Conservation (phyloP, 1,284 basidiomycete species). For the Schizopora paradoxa region DNA sequence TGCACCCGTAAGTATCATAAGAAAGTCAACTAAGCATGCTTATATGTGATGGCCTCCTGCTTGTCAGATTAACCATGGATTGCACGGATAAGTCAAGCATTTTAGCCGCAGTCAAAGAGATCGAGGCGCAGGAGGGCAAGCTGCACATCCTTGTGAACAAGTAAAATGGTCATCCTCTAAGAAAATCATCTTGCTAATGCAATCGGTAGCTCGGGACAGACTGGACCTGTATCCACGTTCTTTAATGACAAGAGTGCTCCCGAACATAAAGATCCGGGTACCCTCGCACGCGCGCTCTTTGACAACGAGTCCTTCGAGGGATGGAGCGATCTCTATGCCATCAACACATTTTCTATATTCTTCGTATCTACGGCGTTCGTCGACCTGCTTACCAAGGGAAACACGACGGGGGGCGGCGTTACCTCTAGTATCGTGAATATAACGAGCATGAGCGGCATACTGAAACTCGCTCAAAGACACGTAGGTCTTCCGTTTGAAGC, state of each 20-base stretch:
- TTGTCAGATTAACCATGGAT: constrained; percentile 58
- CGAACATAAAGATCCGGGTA: constrained; percentile 54
- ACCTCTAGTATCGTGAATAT: constrained; percentile 69
- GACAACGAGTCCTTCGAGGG: constrained; percentile 55
- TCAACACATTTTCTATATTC: constrained; percentile 69
- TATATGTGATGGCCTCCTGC: background rate
- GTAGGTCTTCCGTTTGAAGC: constrained; percentile 35
- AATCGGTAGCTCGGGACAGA: constrained; percentile 58
- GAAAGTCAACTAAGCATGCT: background rate
- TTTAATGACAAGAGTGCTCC: constrained; percentile 50
- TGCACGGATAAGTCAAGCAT: constrained; percentile 68
- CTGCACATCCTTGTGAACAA: constrained; percentile 79
- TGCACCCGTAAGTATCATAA: constrained; percentile 9
- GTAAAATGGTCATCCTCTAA: constrained; percentile 34
- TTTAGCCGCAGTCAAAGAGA: constrained; percentile 42
- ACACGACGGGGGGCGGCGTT: constrained; percentile 48
- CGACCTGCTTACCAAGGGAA: constrained; percentile 66
- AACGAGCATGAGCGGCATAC: constrained; percentile 67
- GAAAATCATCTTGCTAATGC: background rate
- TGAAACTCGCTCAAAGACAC: constrained; percentile 68
- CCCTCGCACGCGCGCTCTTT: constrained; percentile 61
- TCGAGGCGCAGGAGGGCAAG: constrained; percentile 59
- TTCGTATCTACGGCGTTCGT: constrained; percentile 73
- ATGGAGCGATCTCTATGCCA: constrained; percentile 55
- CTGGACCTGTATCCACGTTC: constrained; percentile 56